Evolutionary conservation across 352 stramenopile genomes (phyloP).

Genomic region (Phytophthora syringae): DNA sequence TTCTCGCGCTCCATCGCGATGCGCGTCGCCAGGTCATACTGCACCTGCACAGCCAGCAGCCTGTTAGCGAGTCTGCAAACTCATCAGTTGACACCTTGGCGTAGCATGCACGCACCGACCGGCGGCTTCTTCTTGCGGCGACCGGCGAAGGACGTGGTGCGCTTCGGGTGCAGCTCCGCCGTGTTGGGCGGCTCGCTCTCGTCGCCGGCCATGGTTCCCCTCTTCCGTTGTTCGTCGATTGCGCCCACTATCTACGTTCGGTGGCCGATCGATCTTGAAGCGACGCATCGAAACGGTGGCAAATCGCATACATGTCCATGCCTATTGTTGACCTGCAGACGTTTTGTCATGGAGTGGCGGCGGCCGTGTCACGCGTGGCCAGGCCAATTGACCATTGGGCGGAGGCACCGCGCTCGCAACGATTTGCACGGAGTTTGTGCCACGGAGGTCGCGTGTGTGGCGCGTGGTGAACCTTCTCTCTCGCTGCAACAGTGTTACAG

Average conservation of each 20-base stretch:
- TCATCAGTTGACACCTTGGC: no score
- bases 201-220: slow-evolving; percentile 2
- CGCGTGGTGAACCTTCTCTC: slow-evolving; percentile 26
- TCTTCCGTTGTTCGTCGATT: slow-evolving; percentile 10
- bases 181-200: slow-evolving; percentile 22
- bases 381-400: slow-evolving; percentile 37
- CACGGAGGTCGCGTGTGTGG: slow-evolving; percentile 13
- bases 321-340: slow-evolving; percentile 31
- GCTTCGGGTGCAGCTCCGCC: slow-evolving; percentile 63
- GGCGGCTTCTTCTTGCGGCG: slow-evolving; percentile 52
- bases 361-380: slow-evolving; percentile 11
- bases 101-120: slow-evolving; percentile 17
- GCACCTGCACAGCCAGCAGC: slow-evolving; percentile 32
- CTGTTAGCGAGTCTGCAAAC: slow-evolving; percentile 17
- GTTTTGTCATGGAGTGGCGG: slow-evolving; percentile 17
- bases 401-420: slow-evolving; percentile 23
- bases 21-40: slow-evolving; percentile 55
- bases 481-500: no score
- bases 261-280: slow-evolving; percentile 30
- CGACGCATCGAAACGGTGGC: slow-evolving; percentile 6
- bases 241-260: slow-evolving; percentile 10
- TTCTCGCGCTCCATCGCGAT: slow-evolving; percentile 66
- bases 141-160: slow-evolving; percentile 63
- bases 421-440: slow-evolving; percentile 33
- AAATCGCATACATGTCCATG: slow-evolving; percentile 7